Base-by-base conservation (phyloP, 208 protist species). In the Wallacemonas sp. region DNA sequence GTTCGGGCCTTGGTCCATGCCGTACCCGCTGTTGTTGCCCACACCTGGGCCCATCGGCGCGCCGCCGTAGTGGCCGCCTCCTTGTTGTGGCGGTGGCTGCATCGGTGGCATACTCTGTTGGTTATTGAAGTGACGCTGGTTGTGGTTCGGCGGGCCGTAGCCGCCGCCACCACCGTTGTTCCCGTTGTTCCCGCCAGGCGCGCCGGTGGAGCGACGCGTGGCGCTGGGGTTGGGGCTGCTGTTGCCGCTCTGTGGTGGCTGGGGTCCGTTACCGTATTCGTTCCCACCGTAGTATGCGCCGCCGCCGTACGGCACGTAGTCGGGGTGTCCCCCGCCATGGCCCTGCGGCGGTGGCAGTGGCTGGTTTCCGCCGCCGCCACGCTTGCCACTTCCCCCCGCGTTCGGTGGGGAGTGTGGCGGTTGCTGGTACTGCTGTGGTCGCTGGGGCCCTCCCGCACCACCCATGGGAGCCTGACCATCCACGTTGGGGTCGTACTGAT, bases 311-410 rank as follows among this genome's bases (percentile, higher is more conserved):
- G 3, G 39, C 8, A 12, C 15, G 29, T 62, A 62, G 22, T 62
- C 38, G 37, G 9, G 39, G 36, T 27, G 15, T 38, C 48, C n/a
- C 15, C 76, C 67, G 36, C 63, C 66, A 32, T 75, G 63, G 17
- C 60, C 60, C 32, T 66, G 63, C 38, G 71, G 76, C 34, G 55
- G 66, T 33, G 42, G 66, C 32, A 66, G 64, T 55, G 71, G 71
- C 34, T 39, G 59, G 19, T 44, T 58, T 44, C 60, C 61, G 17
- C 65, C 69, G 52, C 75, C 75, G 29, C 69, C 75, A 22, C 75
- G 66, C 62, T 63, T 53, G 29, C 69, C 64, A n/a, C 39, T 41
- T 39, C 17, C 41, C 24, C 39, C 38, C 10, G 39, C 50, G 21
- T 39, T 57, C n/a, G 29, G 24, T 10, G 30, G 50, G 13, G 50